A percentile compares a stretch with the other conserved stretches of the same genome.
These are phyloP conservation scores for Podospora pseudocomata DNA, from an alignment of 495 filamentous ascomycete species.

Conservation along the genomic window DNA sequence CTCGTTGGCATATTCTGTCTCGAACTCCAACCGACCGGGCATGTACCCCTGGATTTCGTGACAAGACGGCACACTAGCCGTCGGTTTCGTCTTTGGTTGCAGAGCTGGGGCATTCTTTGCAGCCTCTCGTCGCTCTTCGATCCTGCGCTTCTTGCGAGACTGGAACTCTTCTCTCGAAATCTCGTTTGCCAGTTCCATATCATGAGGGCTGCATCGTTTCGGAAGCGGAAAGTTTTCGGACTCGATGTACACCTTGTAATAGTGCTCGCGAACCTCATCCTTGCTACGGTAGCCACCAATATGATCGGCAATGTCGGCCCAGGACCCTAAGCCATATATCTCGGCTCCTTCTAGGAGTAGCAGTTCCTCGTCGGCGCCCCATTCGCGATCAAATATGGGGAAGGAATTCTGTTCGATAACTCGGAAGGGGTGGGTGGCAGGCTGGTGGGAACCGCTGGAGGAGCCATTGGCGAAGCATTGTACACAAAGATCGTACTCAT, in stretches of 20 bases:
- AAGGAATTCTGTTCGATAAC: slow-evolving; percentile 98
- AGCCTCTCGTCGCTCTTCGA: slow-evolving; percentile 86
- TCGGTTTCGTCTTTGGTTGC: slow-evolving; percentile 91
- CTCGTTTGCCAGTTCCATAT: slow-evolving; percentile 68
- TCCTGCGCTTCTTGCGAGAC: slow-evolving; percentile 85
- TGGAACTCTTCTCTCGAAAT: slow-evolving; percentile 92
- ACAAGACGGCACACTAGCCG: slow-evolving; percentile 86
- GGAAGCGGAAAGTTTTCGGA: slow-evolving; percentile 82
- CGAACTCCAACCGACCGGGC: slow-evolving; percentile 95
- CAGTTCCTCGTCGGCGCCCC: slow-evolving; percentile 96
- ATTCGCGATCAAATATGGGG: slow-evolving; percentile 90
- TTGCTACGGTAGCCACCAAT: slow-evolving; percentile 92
- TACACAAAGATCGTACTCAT: slow-evolving; percentile 96
- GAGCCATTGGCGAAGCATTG: slow-evolving; percentile 84
- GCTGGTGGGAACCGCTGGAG: slow-evolving; percentile 75
- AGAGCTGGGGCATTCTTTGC: slow-evolving; percentile 78
- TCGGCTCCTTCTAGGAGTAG: slow-evolving; percentile 93
- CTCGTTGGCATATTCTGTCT: slow-evolving; percentile 96
- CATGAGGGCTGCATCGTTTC: slow-evolving; percentile 72
- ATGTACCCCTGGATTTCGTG: slow-evolving; percentile 99
- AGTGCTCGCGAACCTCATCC: slow-evolving; percentile 92
- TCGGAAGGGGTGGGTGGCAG: slow-evolving; percentile 76
- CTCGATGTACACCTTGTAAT: slow-evolving; percentile 80
- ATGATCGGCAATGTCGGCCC: slow-evolving; percentile 97
- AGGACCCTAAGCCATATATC: slow-evolving; percentile 93